phyloP scores from a whole-genome alignment of 2,329 filamentous ascomycete species.

The Nannizziopsis barbatae region DNA sequence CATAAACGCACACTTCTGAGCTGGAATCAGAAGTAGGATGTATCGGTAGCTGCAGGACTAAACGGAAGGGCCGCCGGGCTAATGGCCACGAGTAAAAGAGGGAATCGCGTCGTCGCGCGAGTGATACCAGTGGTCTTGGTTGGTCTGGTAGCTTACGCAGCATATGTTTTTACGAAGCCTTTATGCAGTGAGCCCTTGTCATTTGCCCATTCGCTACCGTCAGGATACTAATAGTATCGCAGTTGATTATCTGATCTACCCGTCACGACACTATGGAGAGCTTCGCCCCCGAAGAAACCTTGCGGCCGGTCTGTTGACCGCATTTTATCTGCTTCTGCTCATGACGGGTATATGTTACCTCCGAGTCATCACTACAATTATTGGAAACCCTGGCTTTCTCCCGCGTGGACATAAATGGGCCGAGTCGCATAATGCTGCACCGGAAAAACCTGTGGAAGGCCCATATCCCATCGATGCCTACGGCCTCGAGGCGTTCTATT shows the following conservation, averaged over 20 bases:
- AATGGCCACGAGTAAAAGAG: constrained; percentile 33
- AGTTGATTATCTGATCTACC: constrained; percentile 62
- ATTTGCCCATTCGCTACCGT: neutral
- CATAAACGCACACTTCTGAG: neutral
- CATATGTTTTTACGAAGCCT: constrained; percentile 57
- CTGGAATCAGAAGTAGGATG: constrained; percentile 1
- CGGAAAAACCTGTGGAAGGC: constrained; percentile 8
- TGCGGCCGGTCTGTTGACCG: constrained; percentile 57
- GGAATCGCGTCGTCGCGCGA: constrained; percentile 50
- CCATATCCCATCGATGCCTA: constrained; percentile 46
- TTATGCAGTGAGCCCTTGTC: constrained; percentile 50
- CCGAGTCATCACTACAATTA: constrained; percentile 57
- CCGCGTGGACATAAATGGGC: constrained; percentile 46
- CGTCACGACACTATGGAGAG: constrained; percentile 29
- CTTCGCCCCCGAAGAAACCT: constrained; percentile 39
- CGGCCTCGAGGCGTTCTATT: constrained; percentile 66
- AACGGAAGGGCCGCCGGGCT: constrained; percentile 10
- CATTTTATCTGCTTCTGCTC: constrained; percentile 62
- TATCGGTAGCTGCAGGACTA: constrained; percentile 1
- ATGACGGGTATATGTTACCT: constrained; percentile 57
- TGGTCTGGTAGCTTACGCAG: constrained; percentile 55
- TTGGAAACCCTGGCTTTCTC: constrained; percentile 60
- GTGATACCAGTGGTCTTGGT: constrained; percentile 60
- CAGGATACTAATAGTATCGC: constrained; percentile 7
- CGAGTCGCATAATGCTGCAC: constrained; percentile 15